These are phyloP conservation scores for Ramaria sp. DNA, from an alignment of 768 basidiomycete species.

Conservation along the genomic window DNA sequence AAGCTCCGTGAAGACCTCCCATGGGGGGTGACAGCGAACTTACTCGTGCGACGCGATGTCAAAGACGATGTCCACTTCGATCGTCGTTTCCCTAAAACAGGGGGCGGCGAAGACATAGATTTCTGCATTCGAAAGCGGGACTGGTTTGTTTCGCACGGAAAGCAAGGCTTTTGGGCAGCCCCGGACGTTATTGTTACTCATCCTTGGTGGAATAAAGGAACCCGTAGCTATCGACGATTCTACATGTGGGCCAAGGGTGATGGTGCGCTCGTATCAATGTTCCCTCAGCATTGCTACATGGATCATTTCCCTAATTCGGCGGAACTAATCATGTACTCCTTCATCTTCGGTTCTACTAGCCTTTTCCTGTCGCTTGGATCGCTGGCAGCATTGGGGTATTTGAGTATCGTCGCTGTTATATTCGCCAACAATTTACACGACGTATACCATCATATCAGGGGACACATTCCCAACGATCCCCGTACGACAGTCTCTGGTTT, in stretches of 20 bases:
- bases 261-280: conserved; percentile 36
- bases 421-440: conserved; percentile 38
- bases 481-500: conserved; percentile 23
- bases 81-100: conserved; percentile 46
- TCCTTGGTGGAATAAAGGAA: conserved; percentile 46
- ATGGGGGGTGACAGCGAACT: conserved; percentile 55
- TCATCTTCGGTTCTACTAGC: conserved; percentile 11
- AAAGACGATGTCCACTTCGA: conserved; percentile 37
- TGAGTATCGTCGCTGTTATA: conserved; percentile 21
- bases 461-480: conserved; percentile 24
- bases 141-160: conserved; percentile 22
- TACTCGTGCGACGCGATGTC: conserved; percentile 37
- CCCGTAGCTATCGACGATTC: conserved; percentile 38
- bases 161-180: conserved; percentile 37
- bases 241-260: conserved; percentile 53
- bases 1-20: conserved; percentile 40
- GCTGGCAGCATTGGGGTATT: conserved; percentile 13
- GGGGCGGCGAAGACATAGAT: conserved; percentile 55
- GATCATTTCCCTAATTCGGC: conserved; percentile 40
- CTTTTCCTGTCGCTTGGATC: conserved; percentile 11
- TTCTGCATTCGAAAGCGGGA: conserved; percentile 40
- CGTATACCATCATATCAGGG: conserved; percentile 34
- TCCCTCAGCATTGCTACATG: conserved; percentile 35
- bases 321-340: conserved; percentile 29
- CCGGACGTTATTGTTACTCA: conserved; percentile 41